Evolutionary conservation across 1,284 basidiomycete species (phyloP), one percentile per base, ranked within the genome.

Genomic region (Blastosporella zonata): DNA sequence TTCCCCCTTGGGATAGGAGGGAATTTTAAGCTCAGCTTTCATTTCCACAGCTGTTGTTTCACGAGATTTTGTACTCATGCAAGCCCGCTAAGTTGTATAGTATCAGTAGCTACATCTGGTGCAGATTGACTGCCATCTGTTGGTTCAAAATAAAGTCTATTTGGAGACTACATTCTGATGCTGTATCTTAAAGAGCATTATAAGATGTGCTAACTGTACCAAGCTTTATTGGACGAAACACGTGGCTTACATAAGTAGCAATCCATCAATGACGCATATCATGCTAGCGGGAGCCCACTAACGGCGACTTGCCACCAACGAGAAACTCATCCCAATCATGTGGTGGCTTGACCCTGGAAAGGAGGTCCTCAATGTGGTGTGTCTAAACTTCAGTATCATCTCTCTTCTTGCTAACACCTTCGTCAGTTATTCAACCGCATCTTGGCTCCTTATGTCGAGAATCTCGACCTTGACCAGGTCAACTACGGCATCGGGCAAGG

Each of bases 401-500:
- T 22, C 45, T 42, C 18, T 29, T 25, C 18, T 39, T 38, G 27
- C 37, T 7, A 35, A 39, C 45, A 52, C 35, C 27, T 34, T 23
- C 31, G 33, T 9, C 49, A 91, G 89, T 66, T 95, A 59, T 90
- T 95, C 73, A 97, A 97, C 68, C 83, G 90, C 59, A 89, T 97
- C 56, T 84, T 97, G 43, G 91, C 93, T 36, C 90, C 93, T 1
- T 98, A 99, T 78, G 90, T 99, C 55, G 94, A 97, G 72, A 97
- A 97, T 61, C 73, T 99, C 66, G 94, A 98, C 68, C 84, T 94
- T 60, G 88, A 90, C 62, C 93, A 97, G 69, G 87, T 99, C 42
- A 95, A 94, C 62, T 88, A 97, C 73, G 95, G 94, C 23, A 92
- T 99, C 57, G 91, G 86, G 61, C 89, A 92, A 76, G 96, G 95